phyloP scores from a whole-genome alignment of 768 basidiomycete species.

The Zangia roseola region DNA sequence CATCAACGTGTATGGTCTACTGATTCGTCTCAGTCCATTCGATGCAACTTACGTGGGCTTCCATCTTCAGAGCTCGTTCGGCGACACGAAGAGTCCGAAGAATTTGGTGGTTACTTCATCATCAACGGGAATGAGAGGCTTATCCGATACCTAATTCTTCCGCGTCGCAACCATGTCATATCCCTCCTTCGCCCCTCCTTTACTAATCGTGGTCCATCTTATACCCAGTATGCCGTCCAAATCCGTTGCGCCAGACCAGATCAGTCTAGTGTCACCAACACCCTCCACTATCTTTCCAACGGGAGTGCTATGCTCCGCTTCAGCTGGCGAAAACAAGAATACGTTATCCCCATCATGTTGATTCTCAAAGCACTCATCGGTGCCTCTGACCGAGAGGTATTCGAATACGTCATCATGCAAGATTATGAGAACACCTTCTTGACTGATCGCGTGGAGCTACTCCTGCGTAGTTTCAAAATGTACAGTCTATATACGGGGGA shows the following conservation, averaged over 20 bases:
- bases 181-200: slow-evolving; percentile 91
- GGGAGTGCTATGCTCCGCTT: slow-evolving; percentile 97
- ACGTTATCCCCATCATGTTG: slow-evolving; percentile 96
- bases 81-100: slow-evolving; percentile 95
- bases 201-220: slow-evolving; percentile 88
- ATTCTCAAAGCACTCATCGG: slow-evolving; percentile 90
- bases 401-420: slow-evolving; percentile 94
- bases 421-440: slow-evolving; percentile 97
- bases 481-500: slow-evolving; percentile 85
- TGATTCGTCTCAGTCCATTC: slow-evolving; percentile 59
- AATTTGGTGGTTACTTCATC: slow-evolving; percentile 98
- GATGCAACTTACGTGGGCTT: slow-evolving; percentile 88
- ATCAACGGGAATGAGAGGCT: slow-evolving; percentile 99
- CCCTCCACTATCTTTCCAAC: slow-evolving; percentile 95
- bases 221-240: slow-evolving; percentile 91
- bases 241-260: slow-evolving; percentile 94
- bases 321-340: slow-evolving; percentile 97
- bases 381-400: slow-evolving; percentile 94
- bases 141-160: slow-evolving; percentile 95
- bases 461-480: slow-evolving; percentile 93
- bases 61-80: slow-evolving; percentile 84
- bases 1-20: not conserved
- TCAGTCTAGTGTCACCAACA: slow-evolving; percentile 92
- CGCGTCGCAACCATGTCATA: slow-evolving; percentile 93
- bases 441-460: slow-evolving; percentile 93